Base-by-base conservation (phyloP, 805 yeast genomes). In the Metschnikowia borealis region DNA sequence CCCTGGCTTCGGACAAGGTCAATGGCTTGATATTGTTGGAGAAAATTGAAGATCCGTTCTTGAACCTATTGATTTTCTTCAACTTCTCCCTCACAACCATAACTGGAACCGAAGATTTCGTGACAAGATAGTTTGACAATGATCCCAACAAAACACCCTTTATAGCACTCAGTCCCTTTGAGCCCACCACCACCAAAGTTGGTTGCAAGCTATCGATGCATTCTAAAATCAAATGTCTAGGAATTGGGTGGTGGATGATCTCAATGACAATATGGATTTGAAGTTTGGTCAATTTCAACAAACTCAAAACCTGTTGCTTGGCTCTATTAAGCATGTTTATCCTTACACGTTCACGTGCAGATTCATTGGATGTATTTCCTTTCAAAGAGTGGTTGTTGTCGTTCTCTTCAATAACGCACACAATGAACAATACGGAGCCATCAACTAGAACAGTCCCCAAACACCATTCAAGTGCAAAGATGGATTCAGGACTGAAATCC, bases 381-480 rank as follows among this genome's bases (percentile, higher is more conserved):
- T 74, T 74, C 54, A 73, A 61, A 48, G 70, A 68, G 54, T 72
- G 78, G 55, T 73, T 71, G 48, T 55, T 57, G 53, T 73, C 78
- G 54, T 65, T 73, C 17, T 73, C 78, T 38, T 59, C 61, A 50
- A 77, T 74, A 11, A 80, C 84, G 56, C 80, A 79, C 23, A 89
- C 81, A 18, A 89, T 80, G 63, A 87, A 88, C 48, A 90, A 67
- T 0, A 90, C 89, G 48, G 89, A 86, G 0, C 94, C 94, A 61
- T 88, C 90, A 20, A 84, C 85, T 43, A 90, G 74, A 0, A 89
- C 85, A 0, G 96, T 81, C 2, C 97, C 97, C 57, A 91, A 75
- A 39, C 90, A 81, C 87, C 96, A 90, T 60, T 89, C 94, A 20
- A 91, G 73, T 0, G 97, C 94, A 65, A 86, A 87, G 36, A 77